Conservation (phyloP, 352 stramenopile species). For the Phytophthora pluvialis region DNA sequence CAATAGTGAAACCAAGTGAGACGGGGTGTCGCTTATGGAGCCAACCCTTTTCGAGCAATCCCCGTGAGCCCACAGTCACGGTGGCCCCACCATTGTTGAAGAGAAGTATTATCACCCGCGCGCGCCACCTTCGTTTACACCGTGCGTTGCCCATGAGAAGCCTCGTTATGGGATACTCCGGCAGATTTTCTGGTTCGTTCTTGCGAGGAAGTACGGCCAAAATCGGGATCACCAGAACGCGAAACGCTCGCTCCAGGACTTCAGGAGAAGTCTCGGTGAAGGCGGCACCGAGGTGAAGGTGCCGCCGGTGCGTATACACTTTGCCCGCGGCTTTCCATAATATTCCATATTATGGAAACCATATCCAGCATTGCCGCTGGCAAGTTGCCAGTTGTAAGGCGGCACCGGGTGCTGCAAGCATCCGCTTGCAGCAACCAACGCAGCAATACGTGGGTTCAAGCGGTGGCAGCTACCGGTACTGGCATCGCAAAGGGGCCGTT, state of each 20-base stretch:
- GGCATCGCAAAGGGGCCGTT: background rate
- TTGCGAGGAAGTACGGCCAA: background rate
- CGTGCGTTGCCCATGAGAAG: background rate
- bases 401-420: too few species aligned
- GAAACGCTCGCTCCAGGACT: too few species aligned
- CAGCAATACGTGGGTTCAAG: background rate
- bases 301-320: too few species aligned
- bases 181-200: background rate
- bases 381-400: background rate
- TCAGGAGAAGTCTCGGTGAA: too few species aligned
- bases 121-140: background rate
- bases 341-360: too few species aligned
- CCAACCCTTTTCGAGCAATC: slow-evolving; percentile 11
- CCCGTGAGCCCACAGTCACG: too few species aligned
- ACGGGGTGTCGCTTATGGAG: slow-evolving; percentile 11
- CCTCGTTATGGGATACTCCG: slow-evolving; percentile 1
- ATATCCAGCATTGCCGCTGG: background rate
- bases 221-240: too few species aligned
- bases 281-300: too few species aligned
- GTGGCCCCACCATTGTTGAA: too few species aligned
- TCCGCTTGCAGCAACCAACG: too few species aligned
- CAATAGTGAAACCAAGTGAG: slow-evolving; percentile 12
- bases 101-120: background rate
- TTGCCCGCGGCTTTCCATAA: too few species aligned
- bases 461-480: too few species aligned